Percentiles rank a stretch among this genome's conserved stretches.
Conservation (phyloP, 1,284 basidiomycete genomes). For the Ganoderma multipileum region DNA sequence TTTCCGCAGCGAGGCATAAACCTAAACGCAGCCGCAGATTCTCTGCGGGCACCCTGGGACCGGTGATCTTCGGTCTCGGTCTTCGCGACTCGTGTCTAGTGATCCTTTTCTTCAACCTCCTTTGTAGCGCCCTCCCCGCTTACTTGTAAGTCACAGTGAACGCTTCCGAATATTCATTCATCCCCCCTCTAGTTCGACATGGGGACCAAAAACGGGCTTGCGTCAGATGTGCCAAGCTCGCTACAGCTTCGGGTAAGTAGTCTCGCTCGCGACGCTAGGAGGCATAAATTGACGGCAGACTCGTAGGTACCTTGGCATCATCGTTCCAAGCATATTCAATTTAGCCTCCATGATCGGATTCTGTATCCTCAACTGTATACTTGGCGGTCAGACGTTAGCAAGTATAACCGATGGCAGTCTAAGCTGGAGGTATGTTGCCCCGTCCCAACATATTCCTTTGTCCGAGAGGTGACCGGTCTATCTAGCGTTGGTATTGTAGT, state of each 20-base stretch:
- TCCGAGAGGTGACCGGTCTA: constrained; percentile 11
- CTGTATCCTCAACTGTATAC: constrained; percentile 76
- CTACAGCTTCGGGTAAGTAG: constrained; percentile 76
- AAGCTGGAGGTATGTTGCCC: constrained; percentile 64
- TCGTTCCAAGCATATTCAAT: constrained; percentile 68
- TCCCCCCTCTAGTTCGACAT: constrained; percentile 63
- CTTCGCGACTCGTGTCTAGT: constrained; percentile 75
- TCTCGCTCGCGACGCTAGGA: background rate
- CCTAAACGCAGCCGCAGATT: constrained; percentile 52
- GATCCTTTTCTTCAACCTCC: constrained; percentile 80
- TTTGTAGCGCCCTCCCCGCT: constrained; percentile 59
- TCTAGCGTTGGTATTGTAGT: constrained; percentile 88
- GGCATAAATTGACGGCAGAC: background rate
- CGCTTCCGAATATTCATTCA: background rate
- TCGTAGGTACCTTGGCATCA: constrained; percentile 63
- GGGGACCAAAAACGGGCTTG: constrained; percentile 87
- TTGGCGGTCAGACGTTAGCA: constrained; percentile 77
- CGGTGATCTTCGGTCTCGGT: constrained; percentile 69
- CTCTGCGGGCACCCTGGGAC: constrained; percentile 78
- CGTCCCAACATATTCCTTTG: background rate
- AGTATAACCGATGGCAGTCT: constrained; percentile 69
- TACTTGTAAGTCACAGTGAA: constrained; percentile 56
- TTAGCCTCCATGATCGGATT: constrained; percentile 70
- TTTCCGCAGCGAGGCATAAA: background rate
- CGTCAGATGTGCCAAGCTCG: constrained; percentile 88